A percentile compares a stretch with the other conserved stretches of the same genome.
phyloP scores from a whole-genome alignment of 768 basidiomycete species.

The Termitomyces bulborhizus region DNA sequence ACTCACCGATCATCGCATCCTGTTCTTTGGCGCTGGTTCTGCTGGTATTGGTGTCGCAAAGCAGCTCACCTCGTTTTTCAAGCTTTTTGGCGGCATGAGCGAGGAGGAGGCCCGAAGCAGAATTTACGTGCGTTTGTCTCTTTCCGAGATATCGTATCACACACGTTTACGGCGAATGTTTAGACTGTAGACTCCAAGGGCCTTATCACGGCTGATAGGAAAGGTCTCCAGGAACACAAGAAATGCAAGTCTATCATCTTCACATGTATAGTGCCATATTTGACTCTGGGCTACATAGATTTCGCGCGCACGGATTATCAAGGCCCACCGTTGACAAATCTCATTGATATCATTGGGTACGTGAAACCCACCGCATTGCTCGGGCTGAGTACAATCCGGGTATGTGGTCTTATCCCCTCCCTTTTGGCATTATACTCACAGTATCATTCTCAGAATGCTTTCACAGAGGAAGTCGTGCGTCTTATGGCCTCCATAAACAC shows the following conservation, averaged over 20 bases:
- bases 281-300: constrained; percentile 43
- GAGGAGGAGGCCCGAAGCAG: constrained; percentile 60
- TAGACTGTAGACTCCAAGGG: constrained; percentile 77
- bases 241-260: constrained; percentile 36
- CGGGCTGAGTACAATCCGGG: constrained; percentile 59
- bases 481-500: constrained; percentile 59
- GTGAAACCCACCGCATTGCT: constrained; percentile 76
- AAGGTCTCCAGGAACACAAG: constrained; percentile 69
- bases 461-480: constrained; percentile 55
- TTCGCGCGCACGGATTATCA: constrained; percentile 68
- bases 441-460: constrained; percentile 41
- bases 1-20: constrained; percentile 68
- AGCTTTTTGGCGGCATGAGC: constrained; percentile 55
- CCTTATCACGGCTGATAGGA: constrained; percentile 63
- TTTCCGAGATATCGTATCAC: neutral
- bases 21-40: constrained; percentile 90
- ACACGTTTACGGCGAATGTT: constrained; percentile 3
- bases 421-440: constrained; percentile 10
- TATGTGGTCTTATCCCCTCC: constrained; percentile 14
- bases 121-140: constrained; percentile 48
- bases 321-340: constrained; percentile 53
- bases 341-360: constrained; percentile 61
- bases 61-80: constrained; percentile 81
- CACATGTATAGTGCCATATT: constrained; percentile 12
- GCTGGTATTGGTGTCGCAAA: constrained; percentile 87